Conservation (phyloP, 306 rosid genomes). For the Lotus japonicus region DNA sequence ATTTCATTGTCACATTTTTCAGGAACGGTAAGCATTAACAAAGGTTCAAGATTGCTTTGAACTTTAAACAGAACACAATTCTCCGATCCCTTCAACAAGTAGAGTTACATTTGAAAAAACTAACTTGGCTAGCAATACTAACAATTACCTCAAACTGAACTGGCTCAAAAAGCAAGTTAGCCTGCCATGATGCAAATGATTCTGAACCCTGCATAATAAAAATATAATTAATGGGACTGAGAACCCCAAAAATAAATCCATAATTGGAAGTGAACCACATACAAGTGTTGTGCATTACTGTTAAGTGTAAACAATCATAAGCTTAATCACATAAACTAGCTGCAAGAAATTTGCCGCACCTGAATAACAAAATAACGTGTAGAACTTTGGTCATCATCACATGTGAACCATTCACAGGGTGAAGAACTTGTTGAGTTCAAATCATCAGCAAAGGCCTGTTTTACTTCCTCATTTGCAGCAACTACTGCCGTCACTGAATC, state of each 20-base stretch:
- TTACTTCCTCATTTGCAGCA: constrained; percentile 79
- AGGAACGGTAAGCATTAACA: not conserved
- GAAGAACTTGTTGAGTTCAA: constrained; percentile 55
- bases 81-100: not conserved
- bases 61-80: not conserved
- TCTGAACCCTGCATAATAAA: constrained; percentile 61
- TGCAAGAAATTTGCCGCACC: constrained; percentile 26
- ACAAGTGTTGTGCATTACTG: not conserved
- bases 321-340: not conserved
- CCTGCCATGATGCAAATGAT: constrained; percentile 80
- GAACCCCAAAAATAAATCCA: not conserved
- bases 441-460: constrained; percentile 73
- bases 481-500: constrained; percentile 67
- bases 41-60: not conserved
- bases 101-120: not conserved
- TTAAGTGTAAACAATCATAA: not conserved
- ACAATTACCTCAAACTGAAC: constrained; percentile 56
- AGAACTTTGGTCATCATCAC: constrained; percentile 54
- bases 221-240: not conserved
- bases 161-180: constrained; percentile 80
- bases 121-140: not conserved
- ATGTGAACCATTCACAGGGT: constrained; percentile 73
- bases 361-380: constrained; percentile 70
- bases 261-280: not conserved
- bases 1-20: not conserved